phyloP scores from a whole-genome alignment of 257 asterid genomes.

The Prunella vulgaris region DNA sequence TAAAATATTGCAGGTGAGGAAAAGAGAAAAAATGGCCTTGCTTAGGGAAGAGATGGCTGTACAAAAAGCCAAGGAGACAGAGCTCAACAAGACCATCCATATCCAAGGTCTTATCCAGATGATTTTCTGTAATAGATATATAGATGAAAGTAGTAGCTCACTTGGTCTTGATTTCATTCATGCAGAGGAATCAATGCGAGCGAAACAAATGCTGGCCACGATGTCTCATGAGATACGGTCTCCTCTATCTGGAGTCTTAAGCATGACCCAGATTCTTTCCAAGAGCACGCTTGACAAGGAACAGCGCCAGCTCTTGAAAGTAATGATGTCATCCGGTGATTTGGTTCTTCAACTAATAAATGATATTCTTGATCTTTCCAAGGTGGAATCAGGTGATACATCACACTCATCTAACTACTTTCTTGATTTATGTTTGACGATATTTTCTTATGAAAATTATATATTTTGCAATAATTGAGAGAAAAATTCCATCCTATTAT shows the following conservation, averaged over 20 bases:
- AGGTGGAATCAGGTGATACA: slow-evolving; percentile 53
- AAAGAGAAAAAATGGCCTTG: slow-evolving; percentile 80
- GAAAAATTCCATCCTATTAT: too few relatives aligned
- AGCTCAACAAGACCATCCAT: slow-evolving; percentile 83
- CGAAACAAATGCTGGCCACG: slow-evolving; percentile 92
- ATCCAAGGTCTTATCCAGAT: slow-evolving; percentile 52
- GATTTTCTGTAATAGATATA: not conserved
- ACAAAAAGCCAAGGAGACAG: slow-evolving; percentile 91
- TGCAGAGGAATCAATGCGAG: slow-evolving; percentile 95
- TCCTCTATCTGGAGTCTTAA: slow-evolving; percentile 84
- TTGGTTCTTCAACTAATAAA: slow-evolving; percentile 69
- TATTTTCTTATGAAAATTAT: not conserved
- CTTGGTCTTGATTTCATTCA: not conserved
- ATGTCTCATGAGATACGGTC: slow-evolving; percentile 97
- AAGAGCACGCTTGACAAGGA: slow-evolving; percentile 77
- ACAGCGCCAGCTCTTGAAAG: slow-evolving; percentile 51
- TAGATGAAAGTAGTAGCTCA: slow-evolving; percentile 4
- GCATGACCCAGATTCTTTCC: slow-evolving; percentile 92
- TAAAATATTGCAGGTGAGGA: slow-evolving; percentile 49
- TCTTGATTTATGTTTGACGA: not conserved
- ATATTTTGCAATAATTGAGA: too few relatives aligned
- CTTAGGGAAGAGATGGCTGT: slow-evolving; percentile 90
- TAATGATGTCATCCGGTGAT: slow-evolving; percentile 47
- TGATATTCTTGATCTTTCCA: slow-evolving; percentile 92
- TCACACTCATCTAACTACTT: not conserved